phyloP scores from a whole-genome alignment of 2,329 filamentous ascomycete species.

The Alternaria triticimaculans region DNA sequence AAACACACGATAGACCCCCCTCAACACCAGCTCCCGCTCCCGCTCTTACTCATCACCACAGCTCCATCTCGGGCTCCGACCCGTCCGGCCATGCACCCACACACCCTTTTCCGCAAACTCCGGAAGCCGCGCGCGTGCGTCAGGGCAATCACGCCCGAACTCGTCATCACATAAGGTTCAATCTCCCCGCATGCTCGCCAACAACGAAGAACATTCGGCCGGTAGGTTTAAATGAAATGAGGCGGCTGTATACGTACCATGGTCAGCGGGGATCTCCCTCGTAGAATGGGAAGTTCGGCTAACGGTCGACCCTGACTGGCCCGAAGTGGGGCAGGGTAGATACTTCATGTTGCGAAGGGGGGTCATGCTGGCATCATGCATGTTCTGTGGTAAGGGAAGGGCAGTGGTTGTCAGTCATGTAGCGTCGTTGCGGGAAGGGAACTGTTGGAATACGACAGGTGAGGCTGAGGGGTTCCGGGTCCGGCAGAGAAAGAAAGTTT shows the following conservation, averaged over 20 bases:
- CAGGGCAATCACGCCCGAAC: neutral
- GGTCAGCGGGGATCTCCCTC: neutral
- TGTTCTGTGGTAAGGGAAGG: neutral
- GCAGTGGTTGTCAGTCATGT: neutral
- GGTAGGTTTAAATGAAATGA: neutral
- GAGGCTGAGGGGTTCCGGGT: neutral
- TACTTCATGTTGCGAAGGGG: neutral
- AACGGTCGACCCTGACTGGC: neutral
- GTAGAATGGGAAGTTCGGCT: neutral
- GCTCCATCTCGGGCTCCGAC: neutral
- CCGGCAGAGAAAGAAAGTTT: neutral
- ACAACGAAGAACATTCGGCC: neutral
- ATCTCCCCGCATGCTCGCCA: constrained; percentile 1
- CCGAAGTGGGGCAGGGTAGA: neutral
- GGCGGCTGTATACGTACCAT: neutral
- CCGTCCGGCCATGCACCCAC: neutral
- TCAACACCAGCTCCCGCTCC: neutral
- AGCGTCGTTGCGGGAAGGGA: neutral
- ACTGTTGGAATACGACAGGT: neutral
- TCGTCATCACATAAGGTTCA: neutral
- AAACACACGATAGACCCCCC: neutral
- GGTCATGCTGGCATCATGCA: neutral
- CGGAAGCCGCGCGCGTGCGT: neutral
- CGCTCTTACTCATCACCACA: neutral
- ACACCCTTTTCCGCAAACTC: neutral